Base-by-base conservation (phyloP, 2,329 filamentous ascomycete species). In the Talaromyces sp. region DNA sequence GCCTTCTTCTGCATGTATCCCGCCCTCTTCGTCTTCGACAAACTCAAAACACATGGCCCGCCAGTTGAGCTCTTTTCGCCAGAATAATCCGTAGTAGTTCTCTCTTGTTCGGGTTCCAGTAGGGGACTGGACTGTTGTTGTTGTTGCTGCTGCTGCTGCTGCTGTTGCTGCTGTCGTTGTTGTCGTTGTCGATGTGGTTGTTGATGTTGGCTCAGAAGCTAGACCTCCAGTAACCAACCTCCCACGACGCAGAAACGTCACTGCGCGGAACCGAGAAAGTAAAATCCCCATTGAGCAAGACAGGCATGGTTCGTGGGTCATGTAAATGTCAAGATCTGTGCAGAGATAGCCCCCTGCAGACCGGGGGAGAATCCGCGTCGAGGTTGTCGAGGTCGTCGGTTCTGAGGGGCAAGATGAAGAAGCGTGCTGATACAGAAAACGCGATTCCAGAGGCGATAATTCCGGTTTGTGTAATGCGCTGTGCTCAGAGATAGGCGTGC, bases 271-370 rank as follows among this genome's bases (percentile, higher is more conserved):
- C 56, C 95, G 86, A 9, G 93, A 97, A 72, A 98, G 93, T 24
- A 98, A 82, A 67, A 98, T 89, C 1, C 91, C 95, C 95, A 98
- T 98, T 38, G 90, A 91, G 77, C 95, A 99, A 85, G 96, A 96
- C 62, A 96, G 85, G 72, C 95, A 99, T 5, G 95, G 95, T 77
- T 99, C 95, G 71, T 98, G 93, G 2, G 93, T 96, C 63, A 96
- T 82, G 77, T 97, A 98, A 60, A 99, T 84, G 75, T 98, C 93
- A 31, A 99, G 83, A 58, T 91, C 90, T 66, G 96, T 91, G 77
- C 93, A 98, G 21, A 99, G 86, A 73, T 99, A 99, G 58, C 93
- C 93, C 66, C 91, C 90, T 32, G 89, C 67, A 71, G 95, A 89
- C 59, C 90, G 78, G 2, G 82, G 78, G n/a, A 89, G 84, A 35